These are phyloP conservation scores for Penicillium sp. DNA, from an alignment of 2,329 filamentous ascomycete species.

Conservation along the genomic window DNA sequence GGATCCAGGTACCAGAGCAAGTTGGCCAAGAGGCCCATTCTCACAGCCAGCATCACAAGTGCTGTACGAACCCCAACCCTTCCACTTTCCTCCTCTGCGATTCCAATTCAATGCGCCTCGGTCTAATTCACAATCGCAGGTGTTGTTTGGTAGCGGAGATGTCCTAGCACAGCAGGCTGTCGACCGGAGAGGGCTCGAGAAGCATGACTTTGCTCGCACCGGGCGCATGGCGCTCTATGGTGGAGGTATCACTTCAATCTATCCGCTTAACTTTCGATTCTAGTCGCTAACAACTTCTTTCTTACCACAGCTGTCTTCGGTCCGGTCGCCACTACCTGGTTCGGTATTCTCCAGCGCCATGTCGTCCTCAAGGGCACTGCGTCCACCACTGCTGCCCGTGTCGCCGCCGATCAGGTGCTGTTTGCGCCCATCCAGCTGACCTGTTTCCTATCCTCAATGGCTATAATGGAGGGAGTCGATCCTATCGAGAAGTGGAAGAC, in stretches of 20 bases:
- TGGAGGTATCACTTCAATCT: slow-evolving; percentile 41
- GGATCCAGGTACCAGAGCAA: slow-evolving; percentile 76
- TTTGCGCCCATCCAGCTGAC: slow-evolving; percentile 85
- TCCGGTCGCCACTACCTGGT: slow-evolving; percentile 85
- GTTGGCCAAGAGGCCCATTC: slow-evolving; percentile 76
- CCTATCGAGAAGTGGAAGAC: slow-evolving; percentile 69
- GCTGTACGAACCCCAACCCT: slow-evolving; percentile 51
- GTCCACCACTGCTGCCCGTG: slow-evolving; percentile 73
- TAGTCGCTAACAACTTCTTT: not conserved
- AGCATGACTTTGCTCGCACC: slow-evolving; percentile 65
- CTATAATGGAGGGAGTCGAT: slow-evolving; percentile 70
- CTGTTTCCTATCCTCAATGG: slow-evolving; percentile 82
- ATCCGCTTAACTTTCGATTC: not conserved
- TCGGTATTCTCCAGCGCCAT: slow-evolving; percentile 71
- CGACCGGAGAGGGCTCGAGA: slow-evolving; percentile 73
- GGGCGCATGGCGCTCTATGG: slow-evolving; percentile 53
- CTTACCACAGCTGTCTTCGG: slow-evolving; percentile 68
- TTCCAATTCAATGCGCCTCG: not conserved
- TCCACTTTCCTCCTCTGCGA: slow-evolving; percentile 3
- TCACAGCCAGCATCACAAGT: slow-evolving; percentile 89
- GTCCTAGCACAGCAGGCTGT: slow-evolving; percentile 87
- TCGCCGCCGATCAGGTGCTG: slow-evolving; percentile 75
- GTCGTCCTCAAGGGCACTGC: slow-evolving; percentile 67
- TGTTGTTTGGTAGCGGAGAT: slow-evolving; percentile 93
- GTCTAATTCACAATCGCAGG: slow-evolving; percentile 38